Base-by-base conservation (phyloP, 345 rosid genomes). In the Eutrema japonicum region DNA sequence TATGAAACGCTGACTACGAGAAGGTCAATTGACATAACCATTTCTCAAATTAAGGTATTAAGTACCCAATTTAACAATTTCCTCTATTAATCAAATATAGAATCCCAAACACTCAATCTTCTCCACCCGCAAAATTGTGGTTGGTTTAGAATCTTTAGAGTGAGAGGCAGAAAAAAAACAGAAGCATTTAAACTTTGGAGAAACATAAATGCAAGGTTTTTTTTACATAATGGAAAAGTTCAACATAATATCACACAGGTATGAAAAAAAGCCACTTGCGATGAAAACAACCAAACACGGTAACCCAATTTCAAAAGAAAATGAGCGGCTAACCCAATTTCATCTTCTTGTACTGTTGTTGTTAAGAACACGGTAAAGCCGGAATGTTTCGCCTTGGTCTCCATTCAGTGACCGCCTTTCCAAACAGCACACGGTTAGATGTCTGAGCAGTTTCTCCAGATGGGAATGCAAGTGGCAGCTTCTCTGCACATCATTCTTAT, bases 381-480 rank as follows among this genome's bases (percentile, higher is more conserved):
- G 82, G 82, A 94, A 94, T 48, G 85, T 78, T 80, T 94, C 97
- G 13, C 98, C 98, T 63, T 94, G 89, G 73, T 84, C 85, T 10
- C 95, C 97, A 57, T 83, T 87, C 72, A 87, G 55, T 22, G 85
- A 76, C 84, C 96, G 81, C 73, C 83, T 82, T 79, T 92, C 97
- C 70, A 83, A 66, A 78, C 87, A 87, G 81, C 98, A 92, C 27
- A 86, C 90, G 5, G 88, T 87, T 14, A 95, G 85, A 67, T 95
- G 99, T 74, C 97, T 78, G 9, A 92, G 87, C 70, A 92, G 79
- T 82, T 83, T 83, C 82, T 95, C 97, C 8, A 95, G 89, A 74
- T 76, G 77, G 3, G 96, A 87, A 58, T 81, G 85, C 76, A 85
- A 59, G 84, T 86, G 82, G 66, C 85, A 72, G 45, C 72, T 80